These are phyloP conservation scores for Acacia melanoxylon DNA, from an alignment of 306 rosid genomes.

Conservation along the genomic window DNA sequence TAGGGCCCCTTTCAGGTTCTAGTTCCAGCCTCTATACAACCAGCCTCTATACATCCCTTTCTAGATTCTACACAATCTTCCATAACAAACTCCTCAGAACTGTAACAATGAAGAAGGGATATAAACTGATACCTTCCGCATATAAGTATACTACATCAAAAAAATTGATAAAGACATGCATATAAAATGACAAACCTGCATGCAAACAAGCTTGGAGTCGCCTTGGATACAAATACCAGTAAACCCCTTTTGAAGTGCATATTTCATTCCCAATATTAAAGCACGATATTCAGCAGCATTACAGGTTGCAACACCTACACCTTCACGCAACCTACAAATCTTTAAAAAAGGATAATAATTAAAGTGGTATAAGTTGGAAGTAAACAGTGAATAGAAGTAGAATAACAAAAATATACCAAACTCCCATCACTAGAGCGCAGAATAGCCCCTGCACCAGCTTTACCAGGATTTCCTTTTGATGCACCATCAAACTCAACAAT, in stretches of 20 bases:
- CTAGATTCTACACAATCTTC: slow-evolving; percentile 6
- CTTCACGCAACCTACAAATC: slow-evolving; percentile 89
- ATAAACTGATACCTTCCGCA: neutral
- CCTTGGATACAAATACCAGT: slow-evolving; percentile 62
- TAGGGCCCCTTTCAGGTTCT: too few species aligned
- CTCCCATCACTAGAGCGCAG: slow-evolving; percentile 60
- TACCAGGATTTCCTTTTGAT: slow-evolving; percentile 66
- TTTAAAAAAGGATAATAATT: slow-evolving; percentile 41
- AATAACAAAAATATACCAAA: slow-evolving; percentile 57
- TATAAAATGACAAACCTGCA: slow-evolving; percentile 70
- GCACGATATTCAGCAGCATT: slow-evolving; percentile 98
- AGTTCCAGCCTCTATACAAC: too few species aligned
- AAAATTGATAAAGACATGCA: neutral
- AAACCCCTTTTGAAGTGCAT: slow-evolving; percentile 83
- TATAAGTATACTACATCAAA: neutral
- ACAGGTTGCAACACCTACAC: slow-evolving; percentile 71
- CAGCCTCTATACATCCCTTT: too few species aligned
- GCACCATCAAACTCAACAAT: slow-evolving; percentile 62
- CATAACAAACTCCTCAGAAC: neutral
- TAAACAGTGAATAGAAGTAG: slow-evolving; percentile 20
- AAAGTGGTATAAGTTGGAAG: slow-evolving; percentile 21
- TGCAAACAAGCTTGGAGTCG: slow-evolving; percentile 94
- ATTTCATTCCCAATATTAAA: slow-evolving; percentile 78
- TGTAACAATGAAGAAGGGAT: neutral
- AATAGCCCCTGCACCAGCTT: slow-evolving; percentile 67